Conservation (phyloP, 306 rosid genomes). For the Prunus fruticosa region DNA sequence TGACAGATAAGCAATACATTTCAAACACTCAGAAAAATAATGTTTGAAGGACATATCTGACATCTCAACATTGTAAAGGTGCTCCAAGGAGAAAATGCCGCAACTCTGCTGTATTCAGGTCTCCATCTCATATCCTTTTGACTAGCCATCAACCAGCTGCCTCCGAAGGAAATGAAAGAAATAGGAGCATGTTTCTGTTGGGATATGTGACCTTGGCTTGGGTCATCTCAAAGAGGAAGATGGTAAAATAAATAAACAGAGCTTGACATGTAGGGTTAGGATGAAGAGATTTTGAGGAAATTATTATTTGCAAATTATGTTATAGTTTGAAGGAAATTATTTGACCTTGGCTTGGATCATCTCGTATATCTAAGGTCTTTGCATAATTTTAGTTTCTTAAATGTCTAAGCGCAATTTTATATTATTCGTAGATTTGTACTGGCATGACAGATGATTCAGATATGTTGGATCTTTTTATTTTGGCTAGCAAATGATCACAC, state of each 20-base stretch:
- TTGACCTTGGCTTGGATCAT: too few species aligned
- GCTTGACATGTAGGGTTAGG: conserved; percentile 1
- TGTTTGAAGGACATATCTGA: too few species aligned
- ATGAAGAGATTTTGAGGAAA: conserved; percentile 8
- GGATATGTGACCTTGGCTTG: too few species aligned
- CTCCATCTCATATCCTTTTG: not conserved
- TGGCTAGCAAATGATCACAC: not conserved
- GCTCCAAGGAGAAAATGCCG: too few species aligned
- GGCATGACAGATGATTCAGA: not conserved
- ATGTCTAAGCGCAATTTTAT: not conserved
- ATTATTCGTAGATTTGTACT: not conserved
- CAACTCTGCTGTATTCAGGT: too few species aligned
- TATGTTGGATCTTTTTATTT: not conserved
- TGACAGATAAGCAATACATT: not conserved
- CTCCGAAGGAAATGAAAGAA: not conserved
- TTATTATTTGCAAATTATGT: not conserved
- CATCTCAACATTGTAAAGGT: too few species aligned
- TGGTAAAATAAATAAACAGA: not conserved
- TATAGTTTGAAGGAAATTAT: not conserved
- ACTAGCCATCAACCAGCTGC: not conserved
- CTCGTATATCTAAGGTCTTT: not conserved
- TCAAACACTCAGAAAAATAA: not conserved
- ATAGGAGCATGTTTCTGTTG: not conserved
- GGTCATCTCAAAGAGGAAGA: not conserved
- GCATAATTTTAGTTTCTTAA: not conserved